A percentile compares a stretch with the other conserved stretches of the same genome.
Conservation (phyloP, 805 yeast genomes). For the Saccharomycopsis oosterbeekiorum region DNA sequence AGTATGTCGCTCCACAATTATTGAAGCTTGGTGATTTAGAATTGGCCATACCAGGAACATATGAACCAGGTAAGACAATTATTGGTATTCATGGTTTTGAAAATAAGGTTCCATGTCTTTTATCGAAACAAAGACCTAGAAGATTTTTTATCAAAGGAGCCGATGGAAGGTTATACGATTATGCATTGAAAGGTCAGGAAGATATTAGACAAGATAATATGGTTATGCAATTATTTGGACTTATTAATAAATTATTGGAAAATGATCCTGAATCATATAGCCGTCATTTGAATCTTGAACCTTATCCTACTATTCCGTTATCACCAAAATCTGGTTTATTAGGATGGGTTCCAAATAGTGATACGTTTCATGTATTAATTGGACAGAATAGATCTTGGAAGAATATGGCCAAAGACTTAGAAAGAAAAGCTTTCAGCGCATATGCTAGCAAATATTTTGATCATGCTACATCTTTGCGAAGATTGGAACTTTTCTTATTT, state of each 20-base stretch:
- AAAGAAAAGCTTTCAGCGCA: conserved; percentile 6
- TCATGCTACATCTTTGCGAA: conserved; percentile 75
- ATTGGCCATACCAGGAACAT: conserved; percentile 90
- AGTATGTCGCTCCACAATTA: conserved; percentile 87
- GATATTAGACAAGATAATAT: conserved; percentile 95
- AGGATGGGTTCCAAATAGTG: conserved; percentile 97
- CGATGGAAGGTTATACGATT: conserved; percentile 86
- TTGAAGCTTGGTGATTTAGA: conserved; percentile 70
- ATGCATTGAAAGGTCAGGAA: conserved; percentile 86
- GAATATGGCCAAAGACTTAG: conserved; percentile 13
- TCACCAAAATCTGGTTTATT: conserved; percentile 95
- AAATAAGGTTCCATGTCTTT: conserved; percentile 74
- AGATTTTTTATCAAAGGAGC: conserved; percentile 70
- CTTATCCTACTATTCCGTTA: conserved; percentile 86
- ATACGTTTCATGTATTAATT: conserved; percentile 88
- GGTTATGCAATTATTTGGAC: conserved; percentile 95
- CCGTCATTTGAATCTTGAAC: conserved; percentile 87
- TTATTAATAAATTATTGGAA: conserved; percentile 80
- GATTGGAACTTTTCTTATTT: conserved; percentile 93
- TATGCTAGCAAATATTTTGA: conserved; percentile 51
- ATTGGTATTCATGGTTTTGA: conserved; percentile 68
- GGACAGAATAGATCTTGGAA: conserved; percentile 81
- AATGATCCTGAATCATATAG: conserved; percentile 94
- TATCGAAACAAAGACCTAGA: conserved; percentile 95
- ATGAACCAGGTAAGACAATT: conserved; percentile 73